Base-by-base conservation (phyloP, 345 rosid species). In the Lenwebbia sp. region DNA sequence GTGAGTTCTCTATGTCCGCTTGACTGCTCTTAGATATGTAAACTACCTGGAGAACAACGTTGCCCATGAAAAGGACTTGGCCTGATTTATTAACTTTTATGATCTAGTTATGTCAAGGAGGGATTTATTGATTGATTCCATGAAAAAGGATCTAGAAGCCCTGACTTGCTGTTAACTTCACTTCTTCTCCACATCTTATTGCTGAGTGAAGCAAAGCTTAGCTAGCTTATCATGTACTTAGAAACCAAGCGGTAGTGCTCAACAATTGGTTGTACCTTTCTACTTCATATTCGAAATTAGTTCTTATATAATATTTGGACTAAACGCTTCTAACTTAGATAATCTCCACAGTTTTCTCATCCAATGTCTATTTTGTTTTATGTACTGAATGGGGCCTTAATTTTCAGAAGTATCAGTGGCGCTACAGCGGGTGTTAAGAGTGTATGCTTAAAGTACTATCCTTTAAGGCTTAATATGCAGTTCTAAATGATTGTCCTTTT, bases 1-100 rank as follows among this genome's bases (percentile, higher is more conserved):
- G 98, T 96, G 75, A 88, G 93, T 83, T 88, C 41, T 49, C 15
- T 62, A 23, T 76, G 37, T 26, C 55, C 25, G 6, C 44, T n/a
- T 65, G 40, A 13, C 28, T 49, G 84, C 1, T 44, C 41, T 51
- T 51, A 33, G 41, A 13, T 28, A 47, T 26, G 6, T 82, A 51
- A 47, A 30, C 10, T 33, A 37, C 81, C 47, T 21, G 26, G 11
- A 33, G 78, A 70, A 70, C 78, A 70, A 37, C 22, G 47, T 37
- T 70, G 81, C 47, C 81, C 81, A 33, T 70, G 81, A 70, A 70
- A 37, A 37, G 26, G 13, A 70, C 47, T 70, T 70, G 47, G 78
- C 78, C 13, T 19, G 47, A 70, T 25, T 37, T 70, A 37, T 70
- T 21, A 4, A 70, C 12, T 37, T 21, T 70, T 19, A 70, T 70